Percentiles rank a stretch among this genome's conserved stretches.
These are phyloP conservation scores for Pythium scleroteichum DNA, from an alignment of 352 stramenopile species.

Conservation along the genomic window DNA sequence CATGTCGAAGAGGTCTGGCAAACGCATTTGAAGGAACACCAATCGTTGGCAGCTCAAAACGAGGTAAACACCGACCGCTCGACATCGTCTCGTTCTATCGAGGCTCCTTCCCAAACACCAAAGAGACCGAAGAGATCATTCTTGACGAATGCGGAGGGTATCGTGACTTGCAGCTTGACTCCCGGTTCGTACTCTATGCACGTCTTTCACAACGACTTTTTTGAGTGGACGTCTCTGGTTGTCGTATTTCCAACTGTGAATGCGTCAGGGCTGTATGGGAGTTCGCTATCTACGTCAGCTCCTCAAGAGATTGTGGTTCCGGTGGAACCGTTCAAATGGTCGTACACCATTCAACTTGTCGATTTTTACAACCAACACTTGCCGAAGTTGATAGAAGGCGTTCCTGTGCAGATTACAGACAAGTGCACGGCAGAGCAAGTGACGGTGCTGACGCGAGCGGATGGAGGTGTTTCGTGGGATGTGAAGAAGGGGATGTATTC, in stretches of 20 bases:
- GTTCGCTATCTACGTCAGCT: slow-evolving; percentile 25
- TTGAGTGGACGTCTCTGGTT: slow-evolving; percentile 67
- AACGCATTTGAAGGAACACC: slow-evolving; percentile 17
- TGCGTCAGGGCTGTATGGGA: slow-evolving; percentile 39
- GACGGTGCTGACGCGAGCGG: slow-evolving; percentile 40
- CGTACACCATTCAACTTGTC: slow-evolving; percentile 60
- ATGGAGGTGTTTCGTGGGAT: slow-evolving; percentile 52
- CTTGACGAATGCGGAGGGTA: slow-evolving; percentile 41
- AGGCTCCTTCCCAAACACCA: neutral
- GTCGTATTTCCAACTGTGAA: slow-evolving; percentile 58
- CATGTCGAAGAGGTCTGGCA: slow-evolving; percentile 31
- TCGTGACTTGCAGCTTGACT: slow-evolving; percentile 38
- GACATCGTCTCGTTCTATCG: neutral
- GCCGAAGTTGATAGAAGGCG: slow-evolving; percentile 37
- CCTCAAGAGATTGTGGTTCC: slow-evolving; percentile 59
- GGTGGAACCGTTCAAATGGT: slow-evolving; percentile 60
- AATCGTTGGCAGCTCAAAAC: neutral
- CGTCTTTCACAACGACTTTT: slow-evolving; percentile 69
- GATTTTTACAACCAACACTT: slow-evolving; percentile 67
- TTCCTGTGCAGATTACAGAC: slow-evolving; percentile 56
- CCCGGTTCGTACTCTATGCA: slow-evolving; percentile 71
- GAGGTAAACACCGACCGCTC: neutral
- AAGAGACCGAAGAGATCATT: slow-evolving; percentile 32
- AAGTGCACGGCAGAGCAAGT: slow-evolving; percentile 54
- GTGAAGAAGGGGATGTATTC: slow-evolving; percentile 62